phyloP scores from a whole-genome alignment of 202 grass and related monocot species.

The Panicum hallii region DNA sequence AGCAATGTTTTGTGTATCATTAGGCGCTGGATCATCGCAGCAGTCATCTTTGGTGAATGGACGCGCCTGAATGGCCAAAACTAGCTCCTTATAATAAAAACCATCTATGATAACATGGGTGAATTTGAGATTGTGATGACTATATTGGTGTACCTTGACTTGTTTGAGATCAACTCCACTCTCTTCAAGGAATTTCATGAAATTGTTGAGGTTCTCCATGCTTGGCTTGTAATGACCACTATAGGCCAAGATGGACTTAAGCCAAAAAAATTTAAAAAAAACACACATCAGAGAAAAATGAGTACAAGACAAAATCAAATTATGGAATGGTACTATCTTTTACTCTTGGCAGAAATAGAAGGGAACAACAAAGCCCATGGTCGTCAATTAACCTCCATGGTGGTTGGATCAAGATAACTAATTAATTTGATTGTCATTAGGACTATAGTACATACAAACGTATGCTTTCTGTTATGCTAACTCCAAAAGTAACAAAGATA shows the following conservation, averaged over 20 bases:
- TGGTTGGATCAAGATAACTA: background rate
- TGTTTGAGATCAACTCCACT: conserved; percentile 46
- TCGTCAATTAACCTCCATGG: background rate
- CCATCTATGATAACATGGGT: background rate
- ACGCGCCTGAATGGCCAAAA: conserved; percentile 3
- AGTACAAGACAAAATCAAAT: background rate
- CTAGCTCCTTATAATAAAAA: background rate
- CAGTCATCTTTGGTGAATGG: conserved; percentile 59
- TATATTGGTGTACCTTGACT: background rate
- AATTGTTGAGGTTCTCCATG: conserved; percentile 66
- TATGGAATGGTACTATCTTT: background rate
- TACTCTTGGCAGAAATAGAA: background rate
- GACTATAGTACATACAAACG: background rate
- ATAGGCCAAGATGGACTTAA: conserved; percentile 77
- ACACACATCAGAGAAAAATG: conserved; percentile 3
- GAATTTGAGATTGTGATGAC: background rate
- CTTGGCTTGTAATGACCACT: conserved; percentile 97
- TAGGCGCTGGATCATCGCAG: conserved; percentile 55
- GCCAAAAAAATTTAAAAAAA: conserved; percentile 28
- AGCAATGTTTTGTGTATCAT: conserved; percentile 9
- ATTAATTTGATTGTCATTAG: background rate
- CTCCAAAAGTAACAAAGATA: background rate
- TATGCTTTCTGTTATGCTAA: background rate
- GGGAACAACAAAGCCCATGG: background rate
- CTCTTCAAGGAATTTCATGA: conserved; percentile 74